Evolutionary conservation across 306 rosid genomes (phyloP).

Genomic region (Oxytropis ochrocephala): DNA sequence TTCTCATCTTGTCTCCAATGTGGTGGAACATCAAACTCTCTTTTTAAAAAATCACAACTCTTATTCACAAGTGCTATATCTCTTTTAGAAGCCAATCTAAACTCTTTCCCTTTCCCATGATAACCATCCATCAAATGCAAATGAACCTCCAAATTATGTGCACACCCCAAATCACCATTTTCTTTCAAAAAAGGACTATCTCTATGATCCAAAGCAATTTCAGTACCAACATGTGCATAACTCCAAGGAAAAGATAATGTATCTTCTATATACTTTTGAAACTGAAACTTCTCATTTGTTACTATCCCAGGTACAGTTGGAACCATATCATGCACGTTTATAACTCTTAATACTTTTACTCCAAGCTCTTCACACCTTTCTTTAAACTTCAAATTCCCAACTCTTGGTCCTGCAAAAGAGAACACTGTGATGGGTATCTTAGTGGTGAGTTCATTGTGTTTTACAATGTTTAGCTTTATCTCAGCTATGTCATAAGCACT

Average conservation of each 20-base stretch:
- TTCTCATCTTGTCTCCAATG: constrained; percentile 72
- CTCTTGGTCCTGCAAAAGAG: constrained; percentile 65
- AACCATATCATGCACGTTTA: constrained; percentile 53
- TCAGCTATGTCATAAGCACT: constrained; percentile 68
- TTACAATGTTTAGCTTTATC: constrained; percentile 25
- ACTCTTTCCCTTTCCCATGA: constrained; percentile 37
- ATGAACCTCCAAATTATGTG: constrained; percentile 59
- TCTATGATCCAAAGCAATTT: constrained; percentile 42
- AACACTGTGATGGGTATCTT: constrained; percentile 44
- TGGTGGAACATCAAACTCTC: constrained; percentile 45
- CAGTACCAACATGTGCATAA: constrained; percentile 65
- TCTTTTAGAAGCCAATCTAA: constrained; percentile 30
- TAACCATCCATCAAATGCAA: constrained; percentile 58
- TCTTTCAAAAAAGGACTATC: constrained; percentile 46
- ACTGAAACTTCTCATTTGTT: constrained; percentile 52
- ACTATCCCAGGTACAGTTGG: constrained; percentile 63
- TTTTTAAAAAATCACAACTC: constrained; percentile 36
- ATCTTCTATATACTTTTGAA: constrained; percentile 57
- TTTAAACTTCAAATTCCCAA: constrained; percentile 58
- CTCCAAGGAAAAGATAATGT: constrained; percentile 60
- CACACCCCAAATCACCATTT: constrained; percentile 38
- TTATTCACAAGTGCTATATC: constrained; percentile 64
- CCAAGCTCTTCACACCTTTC: constrained; percentile 62
- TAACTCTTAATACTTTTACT: constrained; percentile 53
- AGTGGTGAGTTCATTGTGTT: neutral